Evolutionary conservation across 148 eudicot species (phyloP).

Genomic region (Gaultheria prostrata): DNA sequence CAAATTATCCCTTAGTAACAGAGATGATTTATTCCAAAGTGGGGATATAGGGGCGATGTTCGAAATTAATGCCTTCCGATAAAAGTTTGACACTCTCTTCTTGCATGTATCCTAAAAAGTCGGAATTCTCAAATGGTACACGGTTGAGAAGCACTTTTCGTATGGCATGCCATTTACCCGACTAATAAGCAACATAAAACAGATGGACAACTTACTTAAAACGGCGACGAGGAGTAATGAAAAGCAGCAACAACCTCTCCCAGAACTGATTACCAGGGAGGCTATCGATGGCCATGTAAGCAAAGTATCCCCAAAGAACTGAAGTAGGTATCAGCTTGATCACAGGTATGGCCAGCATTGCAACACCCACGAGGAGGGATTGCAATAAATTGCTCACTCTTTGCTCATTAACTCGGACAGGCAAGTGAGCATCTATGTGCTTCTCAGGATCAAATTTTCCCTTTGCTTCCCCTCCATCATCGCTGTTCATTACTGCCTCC

Average conservation of each 20-base stretch:
- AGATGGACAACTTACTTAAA: slow-evolving; percentile 45
- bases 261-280: slow-evolving; percentile 76
- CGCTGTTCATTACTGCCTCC: slow-evolving; percentile 41
- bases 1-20: neutral
- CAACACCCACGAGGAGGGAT: slow-evolving; percentile 49
- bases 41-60: neutral
- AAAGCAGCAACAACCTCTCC: slow-evolving; percentile 51
- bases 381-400: slow-evolving; percentile 68
- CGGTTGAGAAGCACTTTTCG: neutral
- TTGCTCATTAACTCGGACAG: slow-evolving; percentile 71
- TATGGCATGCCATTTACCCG: neutral
- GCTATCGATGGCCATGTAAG: slow-evolving; percentile 67
- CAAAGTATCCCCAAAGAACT: slow-evolving; percentile 74
- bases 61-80: neutral
- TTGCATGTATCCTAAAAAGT: neutral
- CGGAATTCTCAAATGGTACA: neutral
- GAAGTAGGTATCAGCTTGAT: slow-evolving; percentile 65
- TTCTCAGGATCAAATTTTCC: slow-evolving; percentile 39
- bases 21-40: neutral
- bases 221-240: slow-evolving; percentile 44
- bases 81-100: neutral
- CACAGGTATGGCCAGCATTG: slow-evolving; percentile 50
- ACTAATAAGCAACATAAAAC: neutral
- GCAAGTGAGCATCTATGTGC: slow-evolving; percentile 62
- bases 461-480: slow-evolving; percentile 29